These are phyloP conservation scores for Elongisporangium prolatum DNA, from an alignment of 352 stramenopile genomes.

Conservation along the genomic window DNA sequence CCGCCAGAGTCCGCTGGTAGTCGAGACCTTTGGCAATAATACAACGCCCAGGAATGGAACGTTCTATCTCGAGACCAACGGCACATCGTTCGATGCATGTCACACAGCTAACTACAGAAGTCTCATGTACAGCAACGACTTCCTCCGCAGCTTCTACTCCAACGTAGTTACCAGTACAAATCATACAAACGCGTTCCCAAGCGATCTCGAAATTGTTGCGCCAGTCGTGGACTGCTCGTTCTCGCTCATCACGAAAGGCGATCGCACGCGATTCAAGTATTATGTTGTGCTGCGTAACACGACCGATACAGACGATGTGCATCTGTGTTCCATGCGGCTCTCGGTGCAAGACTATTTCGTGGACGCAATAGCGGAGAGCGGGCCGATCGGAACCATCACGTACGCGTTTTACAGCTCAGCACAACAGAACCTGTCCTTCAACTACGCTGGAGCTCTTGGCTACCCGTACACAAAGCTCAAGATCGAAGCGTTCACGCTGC, in stretches of 20 bases:
- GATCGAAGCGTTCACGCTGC: neutral
- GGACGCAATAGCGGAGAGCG: neutral
- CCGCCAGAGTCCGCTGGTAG: too few species aligned
- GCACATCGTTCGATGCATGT: too few species aligned
- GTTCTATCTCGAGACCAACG: too few species aligned
- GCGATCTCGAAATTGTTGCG: conserved; percentile 3
- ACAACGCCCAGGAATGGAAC: too few species aligned
- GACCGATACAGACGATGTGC: conserved; percentile 13
- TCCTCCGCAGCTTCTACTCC: too few species aligned
- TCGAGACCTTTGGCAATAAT: too few species aligned
- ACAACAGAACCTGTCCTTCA: neutral
- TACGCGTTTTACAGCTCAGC: neutral
- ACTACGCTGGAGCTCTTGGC: neutral
- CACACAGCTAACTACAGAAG: too few species aligned
- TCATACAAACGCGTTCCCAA: too few species aligned
- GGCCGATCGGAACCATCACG: neutral
- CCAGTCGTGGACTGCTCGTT: conserved; percentile 44
- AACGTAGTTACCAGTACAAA: too few species aligned
- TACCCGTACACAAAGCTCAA: neutral
- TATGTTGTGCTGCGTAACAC: conserved; percentile 37
- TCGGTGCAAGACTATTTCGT: neutral
- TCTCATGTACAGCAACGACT: too few species aligned
- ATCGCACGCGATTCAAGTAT: conserved; percentile 19
- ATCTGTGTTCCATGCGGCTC: neutral
- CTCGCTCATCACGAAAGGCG: conserved; percentile 13